Percentiles rank a stretch among this genome's conserved stretches.
These are phyloP conservation scores for Phytophthora pinifolia DNA, from an alignment of 352 stramenopile genomes.

Conservation along the genomic window DNA sequence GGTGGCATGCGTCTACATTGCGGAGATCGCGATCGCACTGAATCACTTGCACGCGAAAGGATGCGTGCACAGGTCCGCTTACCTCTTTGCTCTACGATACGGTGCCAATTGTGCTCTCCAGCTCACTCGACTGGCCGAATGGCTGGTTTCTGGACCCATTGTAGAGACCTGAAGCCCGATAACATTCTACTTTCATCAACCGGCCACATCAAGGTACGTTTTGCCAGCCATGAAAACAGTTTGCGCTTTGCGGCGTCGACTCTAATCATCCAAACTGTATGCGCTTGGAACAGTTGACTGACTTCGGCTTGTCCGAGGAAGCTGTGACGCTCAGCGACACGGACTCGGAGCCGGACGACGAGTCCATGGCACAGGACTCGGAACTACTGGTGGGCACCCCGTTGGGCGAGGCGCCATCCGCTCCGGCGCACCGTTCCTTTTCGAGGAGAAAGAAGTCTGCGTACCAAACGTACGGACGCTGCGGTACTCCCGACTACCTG, in stretches of 20 bases:
- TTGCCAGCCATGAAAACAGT: background rate
- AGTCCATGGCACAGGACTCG: conserved; percentile 20
- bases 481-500: conserved; percentile 88
- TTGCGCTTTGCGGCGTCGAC: background rate
- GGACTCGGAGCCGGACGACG: conserved; percentile 34
- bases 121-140: conserved; percentile 10
- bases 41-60: conserved; percentile 87
- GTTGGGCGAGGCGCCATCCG: conserved; percentile 1
- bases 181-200: conserved; percentile 90
- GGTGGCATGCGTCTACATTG: conserved; percentile 88
- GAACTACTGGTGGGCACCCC: conserved; percentile 5
- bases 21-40: conserved; percentile 83
- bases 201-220: conserved; percentile 82
- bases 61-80: conserved; percentile 73
- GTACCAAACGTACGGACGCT: conserved; percentile 71
- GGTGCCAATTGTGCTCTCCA: conserved; percentile 2
- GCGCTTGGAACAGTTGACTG: conserved; percentile 57
- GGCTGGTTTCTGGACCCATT: conserved; percentile 14
- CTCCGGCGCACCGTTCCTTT: conserved; percentile 5
- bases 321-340: conserved; percentile 45
- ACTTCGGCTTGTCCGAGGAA: conserved; percentile 87
- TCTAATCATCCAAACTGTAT: conserved; percentile 5
- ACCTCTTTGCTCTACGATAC: background rate
- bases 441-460: conserved; percentile 49
- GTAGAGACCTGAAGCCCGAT: conserved; percentile 88